Evolutionary conservation across 75 land plant species (phyloP), one percentile per base, ranked within the genome.

Genomic region (Gnetum montanum): DNA sequence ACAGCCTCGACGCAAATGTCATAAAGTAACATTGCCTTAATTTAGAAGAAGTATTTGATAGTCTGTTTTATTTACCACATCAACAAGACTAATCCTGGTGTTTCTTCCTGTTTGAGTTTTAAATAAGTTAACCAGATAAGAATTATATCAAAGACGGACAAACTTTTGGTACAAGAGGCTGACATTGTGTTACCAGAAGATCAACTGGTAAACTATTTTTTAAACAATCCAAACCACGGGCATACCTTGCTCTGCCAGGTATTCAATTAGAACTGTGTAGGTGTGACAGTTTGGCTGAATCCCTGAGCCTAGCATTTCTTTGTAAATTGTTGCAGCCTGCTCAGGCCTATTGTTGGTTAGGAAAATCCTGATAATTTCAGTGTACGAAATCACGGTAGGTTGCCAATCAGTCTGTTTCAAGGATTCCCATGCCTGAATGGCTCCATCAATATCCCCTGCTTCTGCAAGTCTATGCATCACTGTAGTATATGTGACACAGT

Each of bases 231-330:
- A n/a, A n/a, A n/a, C n/a, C n/a, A n/a, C 4, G 16, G n/a, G 0
- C 16, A 3, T 41, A 41, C 43, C 43, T 41, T 41, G 43, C 13
- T 41, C 66, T 27, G 72, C 64, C 36, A 75, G 78, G 54, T 80
- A 26, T 31, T 78, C 85, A 67, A 85, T 81, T 27, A 85, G 36
- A 31, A 81, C 66, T 0, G 90, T 85, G 41, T 78, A 85, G n/a
- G 82, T 78, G 31, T 67, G 41, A 31, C 78, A 79, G 60, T 72
- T 82, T 0, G 90, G 90, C 28, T 61, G 31, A 25, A 43, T 11
- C 20, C 84, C 78, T 31, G 40, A 46, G 43, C 66, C 59, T 34
- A 73, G 26, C 85, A 82, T 77, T 50, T 77, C 74, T 66, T 53
- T 70, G 27, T 73, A 77, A 4, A 68, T 43, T n/a, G 20, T 59